Conservation (phyloP, 345 rosid genomes). For the Salix purpurea region DNA sequence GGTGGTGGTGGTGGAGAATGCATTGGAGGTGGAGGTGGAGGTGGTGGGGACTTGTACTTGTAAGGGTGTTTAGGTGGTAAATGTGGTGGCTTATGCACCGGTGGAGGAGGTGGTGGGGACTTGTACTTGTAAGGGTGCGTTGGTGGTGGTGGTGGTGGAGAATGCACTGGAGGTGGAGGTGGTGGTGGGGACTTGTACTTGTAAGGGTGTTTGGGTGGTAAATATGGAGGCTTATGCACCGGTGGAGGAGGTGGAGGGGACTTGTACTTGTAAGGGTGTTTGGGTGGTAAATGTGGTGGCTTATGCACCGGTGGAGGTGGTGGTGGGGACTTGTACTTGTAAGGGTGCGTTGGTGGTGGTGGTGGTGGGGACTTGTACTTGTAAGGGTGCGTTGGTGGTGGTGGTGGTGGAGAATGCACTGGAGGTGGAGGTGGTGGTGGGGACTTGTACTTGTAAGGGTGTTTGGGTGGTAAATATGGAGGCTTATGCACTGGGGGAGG, state of each 20-base stretch:
- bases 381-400: slow-evolving; percentile 8
- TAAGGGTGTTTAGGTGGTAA: slow-evolving; percentile 27
- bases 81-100: slow-evolving; percentile 3
- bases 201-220: slow-evolving; percentile 13
- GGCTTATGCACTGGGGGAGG: too few relatives aligned
- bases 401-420: too few relatives aligned
- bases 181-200: slow-evolving; percentile 6
- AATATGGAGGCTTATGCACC: slow-evolving; percentile 11
- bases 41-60: slow-evolving; percentile 6
- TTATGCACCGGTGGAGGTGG: slow-evolving; percentile 6
- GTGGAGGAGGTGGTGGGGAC: slow-evolving; percentile 30
- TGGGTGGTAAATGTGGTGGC: not conserved
- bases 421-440: not conserved
- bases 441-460: not conserved
- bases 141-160: slow-evolving; percentile 10
- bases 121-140: slow-evolving; percentile 24
- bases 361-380: slow-evolving; percentile 7
- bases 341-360: slow-evolving; percentile 33
- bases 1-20: not conserved
- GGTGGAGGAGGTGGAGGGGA: slow-evolving; percentile 31
- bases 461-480: not conserved
- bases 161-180: slow-evolving; percentile 5
- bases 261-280: slow-evolving; percentile 20
- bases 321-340: slow-evolving; percentile 6
- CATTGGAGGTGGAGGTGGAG: not conserved